Base-by-base conservation (phyloP, 495 filamentous ascomycete genomes). In the Penicillium lagena region DNA sequence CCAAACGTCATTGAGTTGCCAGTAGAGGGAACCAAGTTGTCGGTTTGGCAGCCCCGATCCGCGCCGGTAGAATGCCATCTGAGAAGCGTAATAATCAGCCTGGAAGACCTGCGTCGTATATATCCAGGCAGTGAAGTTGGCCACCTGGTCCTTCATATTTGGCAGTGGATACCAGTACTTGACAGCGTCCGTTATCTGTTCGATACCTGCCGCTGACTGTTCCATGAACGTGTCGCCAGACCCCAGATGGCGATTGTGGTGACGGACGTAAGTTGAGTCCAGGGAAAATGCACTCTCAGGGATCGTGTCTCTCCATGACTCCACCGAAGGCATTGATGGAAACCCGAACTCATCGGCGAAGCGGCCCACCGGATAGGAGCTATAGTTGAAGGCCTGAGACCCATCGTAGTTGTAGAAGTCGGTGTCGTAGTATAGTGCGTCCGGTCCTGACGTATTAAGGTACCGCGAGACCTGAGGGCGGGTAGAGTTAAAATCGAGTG, bases 1-100 rank as follows among this genome's bases (percentile, higher is more conserved):
- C 81, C 81, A 85, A 52, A 83, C 78, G 59, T 85, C 82, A 47
- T 86, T 77, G 1, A 86, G 63, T 55, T 86, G 81, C 82, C 82
- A 86, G 56, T 85, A 86, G 7, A 86, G 55, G 6, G 72, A 72
- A 0, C 82, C 82, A 1, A 85, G 65, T 52, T 84, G 80, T 4
- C 77, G 68, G 37, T 84, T 71, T 0, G 76, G 78, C 54, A 71
- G 56, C 1, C 79, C 80, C 35, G 73, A 77, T 6, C 81, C 82
- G 14, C 77, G 70, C 6, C 82, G 80, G 53, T 86, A 85, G 64
- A 78, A 84, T 37, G 78, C 71, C 29, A 85, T 84, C 55, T 86
- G 66, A 50, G 64, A 72, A 35, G 71, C 77, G 62, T 85, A 85
- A 52, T 77, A 73, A 48, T 85, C 81, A 1, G 81, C 79, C 49